phyloP scores from a whole-genome alignment of 257 asterid species.

The Solanum chilense region DNA sequence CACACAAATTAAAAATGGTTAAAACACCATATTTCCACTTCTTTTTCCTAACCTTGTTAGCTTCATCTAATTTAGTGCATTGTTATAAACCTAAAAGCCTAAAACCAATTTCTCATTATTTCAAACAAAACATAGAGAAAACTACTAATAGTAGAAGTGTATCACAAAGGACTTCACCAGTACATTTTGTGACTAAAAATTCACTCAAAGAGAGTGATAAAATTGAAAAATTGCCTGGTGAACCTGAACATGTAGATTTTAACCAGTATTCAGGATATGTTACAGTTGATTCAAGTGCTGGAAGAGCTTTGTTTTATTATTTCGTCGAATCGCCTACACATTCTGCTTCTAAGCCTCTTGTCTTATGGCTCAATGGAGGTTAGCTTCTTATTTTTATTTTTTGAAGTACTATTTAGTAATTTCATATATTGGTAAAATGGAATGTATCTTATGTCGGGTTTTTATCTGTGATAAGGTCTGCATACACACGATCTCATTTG shows the following conservation, averaged over 20 bases:
- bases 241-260: conserved; percentile 31
- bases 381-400: background rate
- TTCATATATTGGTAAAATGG: no score
- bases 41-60: background rate
- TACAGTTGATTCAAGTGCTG: conserved; percentile 27
- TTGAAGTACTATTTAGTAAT: background rate
- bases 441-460: no score
- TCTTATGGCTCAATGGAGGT: conserved; percentile 57
- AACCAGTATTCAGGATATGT: conserved; percentile 44
- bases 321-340: conserved; percentile 31
- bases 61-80: background rate
- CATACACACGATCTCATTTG: background rate
- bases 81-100: background rate
- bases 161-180: background rate
- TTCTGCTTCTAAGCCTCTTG: conserved; percentile 24
- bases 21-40: background rate
- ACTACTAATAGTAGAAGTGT: background rate
- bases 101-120: background rate
- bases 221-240: conserved; percentile 20
- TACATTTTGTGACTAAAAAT: background rate
- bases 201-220: conserved; percentile 1
- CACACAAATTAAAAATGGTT: background rate
- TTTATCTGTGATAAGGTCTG: background rate
- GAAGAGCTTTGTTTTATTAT: conserved; percentile 37
- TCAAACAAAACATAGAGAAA: background rate